Conservation (phyloP, 2,329 filamentous ascomycete genomes). For the Penicillium vulpinum region DNA sequence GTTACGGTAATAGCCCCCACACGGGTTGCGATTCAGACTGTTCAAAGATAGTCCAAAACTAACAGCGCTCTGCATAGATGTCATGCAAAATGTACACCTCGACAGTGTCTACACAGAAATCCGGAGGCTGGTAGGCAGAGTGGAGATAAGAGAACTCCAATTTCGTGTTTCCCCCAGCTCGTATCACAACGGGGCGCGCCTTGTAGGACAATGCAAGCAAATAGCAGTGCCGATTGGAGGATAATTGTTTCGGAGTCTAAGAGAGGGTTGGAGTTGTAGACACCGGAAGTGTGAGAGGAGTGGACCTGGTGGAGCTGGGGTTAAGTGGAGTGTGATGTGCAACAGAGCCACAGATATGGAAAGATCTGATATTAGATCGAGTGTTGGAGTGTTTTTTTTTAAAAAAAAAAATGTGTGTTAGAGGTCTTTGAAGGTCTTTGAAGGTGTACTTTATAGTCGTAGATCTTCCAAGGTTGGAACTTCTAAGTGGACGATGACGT, state of each 20-base stretch:
- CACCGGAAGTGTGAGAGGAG: too few relatives aligned
- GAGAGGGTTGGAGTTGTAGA: neutral
- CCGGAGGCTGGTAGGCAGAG: neutral
- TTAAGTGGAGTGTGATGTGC: conserved; percentile 1
- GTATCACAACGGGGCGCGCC: neutral
- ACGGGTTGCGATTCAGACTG: neutral
- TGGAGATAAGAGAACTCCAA: conserved; percentile 1
- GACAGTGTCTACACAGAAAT: too few relatives aligned
- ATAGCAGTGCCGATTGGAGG: neutral
- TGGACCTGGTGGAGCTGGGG: neutral
- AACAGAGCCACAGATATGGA: neutral
- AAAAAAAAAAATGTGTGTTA: too few relatives aligned
- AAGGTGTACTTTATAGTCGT: too few relatives aligned
- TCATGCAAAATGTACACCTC: neutral
- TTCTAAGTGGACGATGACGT: too few relatives aligned
- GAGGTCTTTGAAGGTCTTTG: neutral
- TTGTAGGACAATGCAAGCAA: neutral
- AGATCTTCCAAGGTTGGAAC: too few relatives aligned
- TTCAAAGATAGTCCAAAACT: neutral
- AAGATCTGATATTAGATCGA: conserved; percentile 1
- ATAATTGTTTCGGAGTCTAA: neutral
- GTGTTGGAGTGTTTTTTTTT: neutral
- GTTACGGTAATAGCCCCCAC: neutral
- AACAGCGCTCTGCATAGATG: neutral
- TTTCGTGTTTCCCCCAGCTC: neutral